These are phyloP conservation scores for Phytophthora tentaculata DNA, from an alignment of 352 stramenopile species.

Conservation along the genomic window DNA sequence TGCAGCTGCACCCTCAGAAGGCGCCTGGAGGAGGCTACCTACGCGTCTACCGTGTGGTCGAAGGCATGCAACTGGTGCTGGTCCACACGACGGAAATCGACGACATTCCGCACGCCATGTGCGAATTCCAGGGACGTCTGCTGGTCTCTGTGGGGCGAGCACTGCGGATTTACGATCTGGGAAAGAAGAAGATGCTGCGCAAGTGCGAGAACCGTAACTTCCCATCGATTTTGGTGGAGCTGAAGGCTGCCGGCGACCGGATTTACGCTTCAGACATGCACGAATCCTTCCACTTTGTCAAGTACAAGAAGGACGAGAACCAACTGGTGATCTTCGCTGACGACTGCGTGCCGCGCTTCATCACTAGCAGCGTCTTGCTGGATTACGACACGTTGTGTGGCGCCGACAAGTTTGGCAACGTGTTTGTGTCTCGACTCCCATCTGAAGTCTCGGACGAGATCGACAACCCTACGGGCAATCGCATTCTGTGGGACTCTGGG, in stretches of 20 bases:
- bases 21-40: constrained; percentile 75
- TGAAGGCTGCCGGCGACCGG: constrained; percentile 95
- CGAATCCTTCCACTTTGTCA: constrained; percentile 97
- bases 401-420: constrained; percentile 99
- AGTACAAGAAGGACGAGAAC: constrained; percentile 98
- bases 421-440: constrained; percentile 96
- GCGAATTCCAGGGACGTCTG: constrained; percentile 97
- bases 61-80: constrained; percentile 93
- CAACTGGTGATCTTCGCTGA: constrained; percentile 97
- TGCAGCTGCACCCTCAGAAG: constrained; percentile 93
- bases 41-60: constrained; percentile 95
- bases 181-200: constrained; percentile 98
- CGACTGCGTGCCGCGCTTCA: constrained; percentile 90
- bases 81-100: constrained; percentile 97
- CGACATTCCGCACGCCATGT: constrained; percentile 96
- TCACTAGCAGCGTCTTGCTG: constrained; percentile 89
- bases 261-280: constrained; percentile 97
- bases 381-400: constrained; percentile 99
- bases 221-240: constrained; percentile 92
- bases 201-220: constrained; percentile 98
- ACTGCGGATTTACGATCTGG: constrained; percentile 98
- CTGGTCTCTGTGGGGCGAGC: constrained; percentile 96
- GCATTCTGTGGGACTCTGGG: constrained; percentile 96
- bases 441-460: constrained; percentile 94
- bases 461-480: constrained; percentile 96